Conservation (phyloP, 2,329 filamentous ascomycete genomes). For the Xylaria sp. region DNA sequence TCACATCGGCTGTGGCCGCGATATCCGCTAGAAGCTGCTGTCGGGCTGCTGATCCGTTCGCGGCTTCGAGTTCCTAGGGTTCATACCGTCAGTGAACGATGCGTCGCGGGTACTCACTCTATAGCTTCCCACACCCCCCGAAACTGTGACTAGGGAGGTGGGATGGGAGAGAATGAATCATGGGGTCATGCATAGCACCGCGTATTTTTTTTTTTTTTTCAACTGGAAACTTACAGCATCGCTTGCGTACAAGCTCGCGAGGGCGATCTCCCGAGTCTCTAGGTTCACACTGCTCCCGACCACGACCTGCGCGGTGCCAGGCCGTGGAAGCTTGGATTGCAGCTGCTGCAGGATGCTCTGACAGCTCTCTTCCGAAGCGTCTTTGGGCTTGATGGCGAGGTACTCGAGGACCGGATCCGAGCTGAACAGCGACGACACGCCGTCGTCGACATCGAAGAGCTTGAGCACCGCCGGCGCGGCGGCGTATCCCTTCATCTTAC, state of each 20-base stretch:
- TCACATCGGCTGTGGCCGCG: conserved; percentile 8
- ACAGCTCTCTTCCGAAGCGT: conserved; percentile 18
- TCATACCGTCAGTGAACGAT: conserved; percentile 2
- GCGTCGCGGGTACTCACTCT: neutral
- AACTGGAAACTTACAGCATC: conserved; percentile 29
- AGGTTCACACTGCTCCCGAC: conserved; percentile 23
- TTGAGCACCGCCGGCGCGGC: conserved; percentile 13
- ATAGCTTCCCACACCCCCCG: neutral
- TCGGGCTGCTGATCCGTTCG: conserved; percentile 12
- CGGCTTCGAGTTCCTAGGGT: conserved; percentile 23
- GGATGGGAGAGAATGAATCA: neutral
- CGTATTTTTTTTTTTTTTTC: too few species aligned
- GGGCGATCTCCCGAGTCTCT: conserved; percentile 23
- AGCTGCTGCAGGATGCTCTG: conserved; percentile 18
- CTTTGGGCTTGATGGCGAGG: conserved; percentile 22
- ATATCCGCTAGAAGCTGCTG: conserved; percentile 26
- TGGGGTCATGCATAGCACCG: neutral
- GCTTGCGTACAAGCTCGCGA: conserved; percentile 21
- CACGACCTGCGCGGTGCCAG: conserved; percentile 8
- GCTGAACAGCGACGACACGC: conserved; percentile 13
- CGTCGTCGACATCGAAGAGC: conserved; percentile 17
- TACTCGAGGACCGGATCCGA: conserved; percentile 28
- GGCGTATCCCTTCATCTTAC: neutral
- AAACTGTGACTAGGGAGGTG: neutral
- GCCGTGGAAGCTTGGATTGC: conserved; percentile 1